Evolutionary conservation across 192 early-diverging fungal species (phyloP), one percentile per base, ranked within the genome.

Genomic region (Pilobolus umbonatus): DNA sequence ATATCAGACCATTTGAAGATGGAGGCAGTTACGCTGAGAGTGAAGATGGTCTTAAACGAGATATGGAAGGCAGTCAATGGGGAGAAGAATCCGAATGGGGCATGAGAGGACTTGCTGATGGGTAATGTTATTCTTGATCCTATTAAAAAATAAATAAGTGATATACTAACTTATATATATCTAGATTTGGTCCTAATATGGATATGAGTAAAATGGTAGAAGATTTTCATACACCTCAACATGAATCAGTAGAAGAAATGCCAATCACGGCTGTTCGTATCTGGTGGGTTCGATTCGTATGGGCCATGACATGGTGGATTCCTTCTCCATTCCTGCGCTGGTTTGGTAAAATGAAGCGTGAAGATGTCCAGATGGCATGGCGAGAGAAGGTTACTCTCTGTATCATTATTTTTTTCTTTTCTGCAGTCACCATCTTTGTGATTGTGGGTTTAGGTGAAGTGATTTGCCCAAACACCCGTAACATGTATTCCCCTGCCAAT

Each of bases 331-430:
- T 75, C 52, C 63, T 91, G 25, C 53, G 67, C 1, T 65, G 59
- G 34, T 80, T 88, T 63, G 91, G 85, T 45, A 79, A 81, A 58
- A 89, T 95, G 89, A 91, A 89, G 73, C 86, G 93, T 36, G 84
- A 89, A 60, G 93, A 98, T 72, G 82, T 98, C 35, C 90, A 84
- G 45, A 94, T 95, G 92, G 95, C 95, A 10, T 98, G 92, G 93
- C 83, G 95, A 38, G 95, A 98, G 71, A 98, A 98, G 72, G 81
- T 88, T 1, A 77, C 87, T 2, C 77, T 98, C 22, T 93, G 91
- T 69, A 69, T 94, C 39, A 67, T 96, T 55, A 95, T 98, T 55
- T 78, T 86, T 49, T 66, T 92, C 32, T 72, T 92, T 61, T 94
- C 90, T 47, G 79, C 67, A 6, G 50, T 86, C 12, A 79, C 92